phyloP scores from a whole-genome alignment of 495 filamentous ascomycete genomes.

The Neurospora sp. region DNA sequence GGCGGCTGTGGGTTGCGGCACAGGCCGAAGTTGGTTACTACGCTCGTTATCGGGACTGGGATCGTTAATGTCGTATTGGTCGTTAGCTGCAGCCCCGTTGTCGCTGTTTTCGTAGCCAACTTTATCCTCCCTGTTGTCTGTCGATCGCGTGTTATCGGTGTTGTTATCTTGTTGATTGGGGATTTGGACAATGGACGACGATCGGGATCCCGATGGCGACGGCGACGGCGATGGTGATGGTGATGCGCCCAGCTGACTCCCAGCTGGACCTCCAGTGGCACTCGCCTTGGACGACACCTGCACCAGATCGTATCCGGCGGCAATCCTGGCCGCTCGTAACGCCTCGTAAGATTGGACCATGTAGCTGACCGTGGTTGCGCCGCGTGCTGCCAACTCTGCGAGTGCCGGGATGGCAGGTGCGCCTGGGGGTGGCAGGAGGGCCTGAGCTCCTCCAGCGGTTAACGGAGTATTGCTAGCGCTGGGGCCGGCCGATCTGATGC shows the following conservation, averaged over 20 bases:
- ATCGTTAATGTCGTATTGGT: background rate
- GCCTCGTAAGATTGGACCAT: constrained; percentile 26
- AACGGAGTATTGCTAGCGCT: background rate
- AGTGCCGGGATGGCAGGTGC: background rate
- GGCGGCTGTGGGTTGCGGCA: constrained; percentile 9
- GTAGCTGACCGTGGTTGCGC: constrained; percentile 17
- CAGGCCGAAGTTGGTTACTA: background rate
- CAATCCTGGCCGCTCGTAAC: constrained; percentile 12
- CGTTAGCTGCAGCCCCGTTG: background rate
- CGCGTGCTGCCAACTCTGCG: constrained; percentile 3
- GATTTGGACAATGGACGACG: background rate
- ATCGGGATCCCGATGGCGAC: constrained; percentile 4
- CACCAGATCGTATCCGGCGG: constrained; percentile 16
- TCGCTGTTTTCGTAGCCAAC: background rate
- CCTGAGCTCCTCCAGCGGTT: background rate
- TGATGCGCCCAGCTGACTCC: constrained; percentile 11
- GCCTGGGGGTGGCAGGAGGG: background rate
- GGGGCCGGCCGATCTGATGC: background rate
- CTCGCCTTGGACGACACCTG: constrained; percentile 3
- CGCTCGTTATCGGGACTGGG: background rate
- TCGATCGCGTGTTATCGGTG: background rate
- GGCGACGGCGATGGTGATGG: constrained; percentile 12
- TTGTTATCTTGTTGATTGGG: background rate
- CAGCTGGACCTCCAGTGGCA: background rate
- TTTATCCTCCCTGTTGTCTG: background rate